Conservation (phyloP, 805 yeast genomes). For the Cyberlindnera nakhonratchasimensis region DNA sequence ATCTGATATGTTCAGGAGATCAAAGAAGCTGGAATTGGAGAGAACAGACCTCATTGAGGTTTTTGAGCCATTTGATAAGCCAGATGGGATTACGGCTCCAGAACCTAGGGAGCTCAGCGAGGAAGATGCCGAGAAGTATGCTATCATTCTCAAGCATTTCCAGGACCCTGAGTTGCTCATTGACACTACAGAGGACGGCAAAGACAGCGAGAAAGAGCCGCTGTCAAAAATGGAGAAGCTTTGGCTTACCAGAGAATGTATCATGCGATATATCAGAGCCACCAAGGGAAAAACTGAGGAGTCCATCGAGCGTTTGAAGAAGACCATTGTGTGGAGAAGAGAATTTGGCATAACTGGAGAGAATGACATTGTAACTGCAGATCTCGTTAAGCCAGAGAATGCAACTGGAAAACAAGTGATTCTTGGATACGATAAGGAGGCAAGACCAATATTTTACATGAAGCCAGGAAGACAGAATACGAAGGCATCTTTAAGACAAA, state of each 20-base stretch:
- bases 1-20: constrained; percentile 21
- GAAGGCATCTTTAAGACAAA: constrained; percentile 80
- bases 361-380: constrained; percentile 50
- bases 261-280: constrained; percentile 84
- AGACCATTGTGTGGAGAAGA: constrained; percentile 86
- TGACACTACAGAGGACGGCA: constrained; percentile 25
- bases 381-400: constrained; percentile 61
- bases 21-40: constrained; percentile 15
- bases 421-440: constrained; percentile 75
- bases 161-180: constrained; percentile 39
- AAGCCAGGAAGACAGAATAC: constrained; percentile 95
- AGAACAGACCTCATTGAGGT: constrained; percentile 28
- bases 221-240: constrained; percentile 62
- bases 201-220: constrained; percentile 34
- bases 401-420: constrained; percentile 89
- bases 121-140: constrained; percentile 45
- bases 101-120: constrained; percentile 4
- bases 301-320: constrained; percentile 70
- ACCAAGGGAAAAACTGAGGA: constrained; percentile 81
- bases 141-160: constrained; percentile 56
- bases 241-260: constrained; percentile 90
- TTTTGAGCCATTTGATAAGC: constrained; percentile 50
- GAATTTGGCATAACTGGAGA: constrained; percentile 70
- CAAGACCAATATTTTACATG: constrained; percentile 86
- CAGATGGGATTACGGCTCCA: constrained; percentile 46